Evolutionary conservation across 345 rosid species (phyloP).

Genomic region (Arabis alpina): DNA sequence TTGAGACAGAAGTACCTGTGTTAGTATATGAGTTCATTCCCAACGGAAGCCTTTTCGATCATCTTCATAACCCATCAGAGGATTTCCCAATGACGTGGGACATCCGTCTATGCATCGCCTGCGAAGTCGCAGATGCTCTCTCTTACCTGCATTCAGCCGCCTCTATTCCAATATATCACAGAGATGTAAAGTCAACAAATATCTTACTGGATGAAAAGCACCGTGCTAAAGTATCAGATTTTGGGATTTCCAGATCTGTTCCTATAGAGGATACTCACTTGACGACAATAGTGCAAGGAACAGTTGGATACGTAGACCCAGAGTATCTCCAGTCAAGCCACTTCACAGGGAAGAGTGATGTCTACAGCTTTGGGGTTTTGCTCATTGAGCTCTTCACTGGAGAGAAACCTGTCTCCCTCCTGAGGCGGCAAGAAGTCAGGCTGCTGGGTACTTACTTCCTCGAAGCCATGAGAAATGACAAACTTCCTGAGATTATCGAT

Average conservation of each 20-base stretch:
- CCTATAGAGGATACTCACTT: slow-evolving; percentile 48
- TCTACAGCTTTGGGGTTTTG: slow-evolving; percentile 45
- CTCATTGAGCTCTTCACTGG: slow-evolving; percentile 52
- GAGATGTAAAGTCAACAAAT: slow-evolving; percentile 53
- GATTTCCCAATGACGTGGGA: slow-evolving; percentile 44
- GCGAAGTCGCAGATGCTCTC: slow-evolving; percentile 44
- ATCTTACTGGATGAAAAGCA: slow-evolving; percentile 44
- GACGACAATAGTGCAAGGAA: slow-evolving; percentile 45
- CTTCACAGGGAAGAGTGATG: slow-evolving; percentile 40
- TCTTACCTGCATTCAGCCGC: slow-evolving; percentile 51
- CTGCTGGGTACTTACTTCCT: slow-evolving; percentile 44
- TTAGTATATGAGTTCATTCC: slow-evolving; percentile 53
- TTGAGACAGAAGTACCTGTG: slow-evolving; percentile 55
- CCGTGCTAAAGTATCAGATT: slow-evolving; percentile 53
- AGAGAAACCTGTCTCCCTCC: slow-evolving; percentile 42
- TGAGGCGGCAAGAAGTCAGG: slow-evolving; percentile 35
- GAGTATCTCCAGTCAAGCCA: slow-evolving; percentile 41
- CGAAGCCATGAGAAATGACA: slow-evolving; percentile 33
- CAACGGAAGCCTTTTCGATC: slow-evolving; percentile 48
- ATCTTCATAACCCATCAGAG: slow-evolving; percentile 40
- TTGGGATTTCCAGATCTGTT: slow-evolving; percentile 54
- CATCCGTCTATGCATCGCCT: slow-evolving; percentile 44
- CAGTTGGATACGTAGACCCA: slow-evolving; percentile 43
- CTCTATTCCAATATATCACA: slow-evolving; percentile 48
- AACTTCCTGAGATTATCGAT: slow-evolving; percentile 44